A percentile compares a stretch with the other conserved stretches of the same genome.
These are phyloP conservation scores for Nannizzia gypsea DNA, from an alignment of 2,329 filamentous ascomycete genomes.

Conservation along the genomic window DNA sequence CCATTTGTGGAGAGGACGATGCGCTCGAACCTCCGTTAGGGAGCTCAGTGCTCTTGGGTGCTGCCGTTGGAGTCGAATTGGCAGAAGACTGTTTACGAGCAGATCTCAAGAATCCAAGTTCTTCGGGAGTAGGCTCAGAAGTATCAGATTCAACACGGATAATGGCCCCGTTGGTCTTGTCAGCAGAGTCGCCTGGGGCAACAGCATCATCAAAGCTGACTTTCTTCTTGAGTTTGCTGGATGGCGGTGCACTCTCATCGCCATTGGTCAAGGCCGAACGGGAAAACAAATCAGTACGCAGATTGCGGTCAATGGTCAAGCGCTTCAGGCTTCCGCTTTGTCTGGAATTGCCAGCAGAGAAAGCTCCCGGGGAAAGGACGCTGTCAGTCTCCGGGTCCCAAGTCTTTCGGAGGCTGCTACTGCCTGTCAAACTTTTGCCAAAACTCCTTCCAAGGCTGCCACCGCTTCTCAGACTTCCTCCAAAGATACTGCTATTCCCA, in stretches of 20 bases:
- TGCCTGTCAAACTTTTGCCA: constrained; percentile 69
- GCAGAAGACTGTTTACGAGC: constrained; percentile 30
- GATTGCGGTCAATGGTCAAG: constrained; percentile 77
- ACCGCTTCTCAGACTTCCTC: constrained; percentile 23
- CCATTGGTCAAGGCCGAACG: constrained; percentile 28
- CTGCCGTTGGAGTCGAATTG: constrained; percentile 32
- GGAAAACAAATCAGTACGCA: constrained; percentile 55
- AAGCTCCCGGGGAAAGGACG: constrained; percentile 72
- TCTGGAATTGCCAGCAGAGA: constrained; percentile 57
- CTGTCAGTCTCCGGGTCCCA: constrained; percentile 69
- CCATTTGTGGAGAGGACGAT: constrained; percentile 47
- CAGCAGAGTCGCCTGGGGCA: constrained; percentile 30
- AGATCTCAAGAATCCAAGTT: constrained; percentile 50
- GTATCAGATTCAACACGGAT: constrained; percentile 41
- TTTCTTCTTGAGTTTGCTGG: constrained; percentile 50
- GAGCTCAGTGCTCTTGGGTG: constrained; percentile 23
- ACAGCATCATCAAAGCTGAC: constrained; percentile 78
- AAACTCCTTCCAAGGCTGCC: constrained; percentile 53
- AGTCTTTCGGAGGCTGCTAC: constrained; percentile 70
- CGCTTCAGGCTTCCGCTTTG: constrained; percentile 69
- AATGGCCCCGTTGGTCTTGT: constrained; percentile 38
- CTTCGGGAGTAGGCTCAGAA: constrained; percentile 45
- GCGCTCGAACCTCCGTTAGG: constrained; percentile 15
- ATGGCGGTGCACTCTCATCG: constrained; percentile 30
- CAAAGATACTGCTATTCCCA: constrained; percentile 52